Evolutionary conservation across 176 grass and related monocot species (phyloP).

Genomic region (Raddia guianensis): DNA sequence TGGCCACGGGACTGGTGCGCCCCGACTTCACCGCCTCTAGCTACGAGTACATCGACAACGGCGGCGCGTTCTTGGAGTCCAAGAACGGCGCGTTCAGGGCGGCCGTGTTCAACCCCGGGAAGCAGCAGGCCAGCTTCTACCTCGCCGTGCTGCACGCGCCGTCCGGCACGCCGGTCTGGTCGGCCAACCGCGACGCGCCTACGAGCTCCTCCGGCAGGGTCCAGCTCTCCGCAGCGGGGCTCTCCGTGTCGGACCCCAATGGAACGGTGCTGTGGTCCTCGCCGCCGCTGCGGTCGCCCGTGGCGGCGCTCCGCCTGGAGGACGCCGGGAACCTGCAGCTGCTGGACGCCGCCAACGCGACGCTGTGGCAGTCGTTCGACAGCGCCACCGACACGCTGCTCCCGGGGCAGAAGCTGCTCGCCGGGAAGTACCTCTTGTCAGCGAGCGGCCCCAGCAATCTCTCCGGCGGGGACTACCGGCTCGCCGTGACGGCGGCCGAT

Average conservation of each 20-base stretch:
- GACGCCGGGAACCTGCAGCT: constrained; percentile 83
- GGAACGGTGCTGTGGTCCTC: constrained; percentile 70
- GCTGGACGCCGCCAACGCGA: constrained; percentile 54
- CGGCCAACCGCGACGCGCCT: constrained; percentile 61
- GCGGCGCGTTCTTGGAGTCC: constrained; percentile 67
- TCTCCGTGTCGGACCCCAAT: constrained; percentile 49
- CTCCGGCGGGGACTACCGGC: constrained; percentile 53
- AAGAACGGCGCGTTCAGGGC: constrained; percentile 49
- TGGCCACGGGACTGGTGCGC: constrained; percentile 45
- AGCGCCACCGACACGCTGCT: constrained; percentile 66
- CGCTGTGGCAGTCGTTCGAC: constrained; percentile 87
- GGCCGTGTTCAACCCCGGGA: constrained; percentile 51
- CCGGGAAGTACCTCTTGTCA: constrained; percentile 50
- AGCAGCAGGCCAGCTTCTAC: constrained; percentile 63
- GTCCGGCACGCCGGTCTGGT: constrained; percentile 65
- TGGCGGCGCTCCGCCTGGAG: constrained; percentile 53
- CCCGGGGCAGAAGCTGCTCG: constrained; percentile 54
- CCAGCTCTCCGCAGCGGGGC: constrained; percentile 42
- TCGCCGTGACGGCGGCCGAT: constrained; percentile 36
- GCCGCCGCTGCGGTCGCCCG: constrained; percentile 27
- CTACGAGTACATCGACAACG: constrained; percentile 47
- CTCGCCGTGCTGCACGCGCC: constrained; percentile 60
- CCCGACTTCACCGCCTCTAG: constrained; percentile 60
- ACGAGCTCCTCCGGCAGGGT: constrained; percentile 53
- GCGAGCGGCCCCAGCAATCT: constrained; percentile 33